These are phyloP conservation scores for Raphanus raphanistrum DNA, from an alignment of 345 rosid species.

Conservation along the genomic window DNA sequence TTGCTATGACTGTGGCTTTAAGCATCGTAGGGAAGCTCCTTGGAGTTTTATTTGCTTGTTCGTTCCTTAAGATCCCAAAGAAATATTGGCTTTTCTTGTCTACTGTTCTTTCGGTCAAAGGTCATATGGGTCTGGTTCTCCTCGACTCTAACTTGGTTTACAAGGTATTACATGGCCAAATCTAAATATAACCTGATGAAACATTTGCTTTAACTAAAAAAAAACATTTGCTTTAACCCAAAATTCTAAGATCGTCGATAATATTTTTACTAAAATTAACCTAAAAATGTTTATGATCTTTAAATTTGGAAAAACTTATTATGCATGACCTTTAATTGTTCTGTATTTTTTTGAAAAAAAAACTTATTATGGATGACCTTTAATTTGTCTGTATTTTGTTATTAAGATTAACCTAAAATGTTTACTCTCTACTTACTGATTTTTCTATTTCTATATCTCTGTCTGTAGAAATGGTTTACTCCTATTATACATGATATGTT, in stretches of 20 bases:
- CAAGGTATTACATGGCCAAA: conserved; percentile 18
- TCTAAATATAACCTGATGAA: neutral
- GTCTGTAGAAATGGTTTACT: conserved; percentile 46
- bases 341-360: too few relatives aligned
- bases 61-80: conserved; percentile 52
- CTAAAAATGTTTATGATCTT: too few relatives aligned
- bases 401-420: too few relatives aligned
- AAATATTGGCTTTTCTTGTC: conserved; percentile 55
- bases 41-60: conserved; percentile 60
- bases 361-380: too few relatives aligned
- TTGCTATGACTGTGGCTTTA: conserved; percentile 41
- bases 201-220: neutral
- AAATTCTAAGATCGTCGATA: too few relatives aligned
- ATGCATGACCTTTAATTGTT: too few relatives aligned
- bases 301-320: too few relatives aligned
- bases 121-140: conserved; percentile 65
- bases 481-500: conserved; percentile 30
- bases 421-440: neutral
- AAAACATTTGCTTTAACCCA: too few relatives aligned
- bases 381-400: too few relatives aligned
- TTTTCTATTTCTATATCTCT: neutral
- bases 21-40: conserved; percentile 55
- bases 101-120: conserved; percentile 64
- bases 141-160: conserved; percentile 12
- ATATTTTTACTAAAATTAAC: too few relatives aligned